These are phyloP conservation scores for Candida qinlingensis DNA, from an alignment of 805 yeast species.

Conservation along the genomic window DNA sequence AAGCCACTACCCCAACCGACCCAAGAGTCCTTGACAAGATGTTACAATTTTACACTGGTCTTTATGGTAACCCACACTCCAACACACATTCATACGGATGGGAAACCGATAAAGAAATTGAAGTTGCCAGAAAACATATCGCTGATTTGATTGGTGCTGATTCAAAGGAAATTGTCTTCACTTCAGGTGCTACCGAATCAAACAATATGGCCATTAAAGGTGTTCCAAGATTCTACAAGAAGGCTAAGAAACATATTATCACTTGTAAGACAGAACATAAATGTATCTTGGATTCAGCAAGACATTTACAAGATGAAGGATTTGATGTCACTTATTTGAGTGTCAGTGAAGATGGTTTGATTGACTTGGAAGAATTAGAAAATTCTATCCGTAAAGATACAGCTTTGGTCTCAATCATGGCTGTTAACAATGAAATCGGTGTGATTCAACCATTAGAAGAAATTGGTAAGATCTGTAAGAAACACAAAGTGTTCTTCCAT, in stretches of 20 bases:
- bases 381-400: constrained; percentile 88
- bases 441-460: constrained; percentile 94
- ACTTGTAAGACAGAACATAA: constrained; percentile 97
- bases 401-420: constrained; percentile 86
- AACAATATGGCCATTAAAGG: constrained; percentile 96
- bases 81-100: constrained; percentile 97
- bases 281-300: constrained; percentile 95
- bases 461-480: constrained; percentile 83
- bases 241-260: constrained; percentile 87
- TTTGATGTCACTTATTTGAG: constrained; percentile 92
- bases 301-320: constrained; percentile 94
- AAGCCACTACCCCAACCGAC: constrained; percentile 97
- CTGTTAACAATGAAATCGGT: constrained; percentile 97
- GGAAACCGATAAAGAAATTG: constrained; percentile 95
- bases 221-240: constrained; percentile 86
- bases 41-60: constrained; percentile 82
- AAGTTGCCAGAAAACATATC: constrained; percentile 73
- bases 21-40: constrained; percentile 91
- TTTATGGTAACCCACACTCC: constrained; percentile 97
- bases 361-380: constrained; percentile 72
- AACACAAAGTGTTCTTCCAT: constrained; percentile 90
- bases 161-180: constrained; percentile 93
- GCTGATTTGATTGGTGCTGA: constrained; percentile 88
- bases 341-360: constrained; percentile 74
- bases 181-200: constrained; percentile 97